Base-by-base conservation (phyloP, 352 stramenopile species). In the Pythium myriotylum region DNA sequence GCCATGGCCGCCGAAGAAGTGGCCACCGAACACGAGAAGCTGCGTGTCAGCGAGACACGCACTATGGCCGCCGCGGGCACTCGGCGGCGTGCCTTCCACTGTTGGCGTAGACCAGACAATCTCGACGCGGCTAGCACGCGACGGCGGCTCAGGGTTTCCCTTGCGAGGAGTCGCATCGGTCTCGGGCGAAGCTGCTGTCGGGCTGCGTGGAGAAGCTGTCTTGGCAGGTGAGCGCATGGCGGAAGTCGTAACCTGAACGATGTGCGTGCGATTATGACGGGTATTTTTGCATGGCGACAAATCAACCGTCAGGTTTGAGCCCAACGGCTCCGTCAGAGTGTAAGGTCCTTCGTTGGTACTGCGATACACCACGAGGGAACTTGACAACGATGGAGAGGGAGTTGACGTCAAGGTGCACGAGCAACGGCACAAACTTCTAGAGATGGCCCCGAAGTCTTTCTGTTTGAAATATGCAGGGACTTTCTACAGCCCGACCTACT, bases 11-110 rank as follows among this genome's bases (percentile, higher is more conserved):
- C 89, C 81, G 67, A 96, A 97, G 73, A 83, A 96, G 56, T 95
- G 85, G 1, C 90, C 90, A 22, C 91, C 91, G 67, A 97, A 97
- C 26, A 97, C 62, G 22, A 97, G 70, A 16, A 97, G 63, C 42
- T 95, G 76, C 13, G 86, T 83, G 57, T 91, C 88, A 23, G 83
- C 87, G 12, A 95, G 65, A 41, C 86, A 74, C 0, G 80, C 74
- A 17, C 80, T 87, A 58, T 95, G 86, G 19, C 86, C 86, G 9
- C 86, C 86, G 10, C 86, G 79, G 26, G 82, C 73, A 5, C 67
- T 76, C 1, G 86, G 86, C 5, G 77, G 62, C 5, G 76, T 65
- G 26, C 86, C 86, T 42, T 85, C 77, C 35, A 90, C 71, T 27
- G 62, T 24, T 1, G 84, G 81, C 20, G 74, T 60, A 12, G 78